A percentile compares a stretch with the other conserved stretches of the same genome.
Conservation (phyloP, 441 rosid species). For the Gossypium davidsonii region DNA sequence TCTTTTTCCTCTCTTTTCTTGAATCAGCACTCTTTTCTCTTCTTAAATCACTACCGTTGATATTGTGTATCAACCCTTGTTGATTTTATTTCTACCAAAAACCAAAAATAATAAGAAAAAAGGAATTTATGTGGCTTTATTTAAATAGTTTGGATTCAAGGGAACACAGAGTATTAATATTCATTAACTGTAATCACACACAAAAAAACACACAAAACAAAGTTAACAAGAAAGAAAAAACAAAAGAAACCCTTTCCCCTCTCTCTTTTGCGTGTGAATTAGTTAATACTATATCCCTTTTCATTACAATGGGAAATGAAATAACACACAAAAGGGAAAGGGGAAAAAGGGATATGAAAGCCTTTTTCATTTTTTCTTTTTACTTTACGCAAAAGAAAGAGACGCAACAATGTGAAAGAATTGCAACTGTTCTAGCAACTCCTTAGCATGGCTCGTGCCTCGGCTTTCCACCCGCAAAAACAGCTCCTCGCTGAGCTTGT, state of each 20-base stretch:
- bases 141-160: slow-evolving; percentile 19
- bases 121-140: background rate
- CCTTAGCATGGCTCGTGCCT: slow-evolving; percentile 61
- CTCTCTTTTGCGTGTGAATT: background rate
- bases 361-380: background rate
- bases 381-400: slow-evolving; percentile 40
- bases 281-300: background rate
- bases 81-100: background rate
- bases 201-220: slow-evolving; percentile 3
- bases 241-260: background rate
- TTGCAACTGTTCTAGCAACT: slow-evolving; percentile 66
- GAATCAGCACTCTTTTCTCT: no score
- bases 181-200: slow-evolving; percentile 8
- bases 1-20: no score
- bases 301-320: background rate
- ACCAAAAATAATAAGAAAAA: background rate
- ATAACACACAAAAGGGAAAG: slow-evolving; percentile 1
- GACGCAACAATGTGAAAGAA: slow-evolving; percentile 87
- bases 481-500: slow-evolving; percentile 61
- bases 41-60: no score
- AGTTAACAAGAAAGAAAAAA: background rate
- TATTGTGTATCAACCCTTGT: no score
- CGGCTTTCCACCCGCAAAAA: slow-evolving; percentile 55
- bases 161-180: slow-evolving; percentile 7
- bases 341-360: background rate